Evolutionary conservation across 345 rosid genomes (phyloP), one percentile per base, ranked within the genome.

Genomic region (Acer yangbiense): DNA sequence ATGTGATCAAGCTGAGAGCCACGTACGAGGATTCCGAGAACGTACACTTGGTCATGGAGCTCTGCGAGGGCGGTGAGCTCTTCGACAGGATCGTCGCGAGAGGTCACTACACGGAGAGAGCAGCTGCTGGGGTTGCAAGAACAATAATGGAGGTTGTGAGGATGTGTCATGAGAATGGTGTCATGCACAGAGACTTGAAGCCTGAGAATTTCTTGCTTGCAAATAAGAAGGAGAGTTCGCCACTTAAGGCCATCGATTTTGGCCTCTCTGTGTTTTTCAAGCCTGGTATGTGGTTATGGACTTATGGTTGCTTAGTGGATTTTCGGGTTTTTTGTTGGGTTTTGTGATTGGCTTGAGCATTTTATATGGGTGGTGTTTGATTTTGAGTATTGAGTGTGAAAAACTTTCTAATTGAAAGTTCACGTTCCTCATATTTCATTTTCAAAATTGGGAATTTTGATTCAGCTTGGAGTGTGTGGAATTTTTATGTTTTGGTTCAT

Each of bases 121-220:
- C 99, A 0, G 98, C 99, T 29, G 98, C 99, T 1, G 83, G 81
- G 48, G 86, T 93, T 7, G 93, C 88, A 5, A 90, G 95, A 79
- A 95, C 97, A 48, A 82, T 93, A 2, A 97, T 90, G 6, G 98
- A 95, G 80, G 99, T 95, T 2, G 99, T 95, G 69, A 87, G 80
- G 90, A 91, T 91, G 98, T 95, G 99, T 79, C 99, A 95, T 58
- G 84, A 83, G 54, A 93, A 92, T 74, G 99, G 99, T 1, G 99
- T 95, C 18, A 89, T 95, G 88, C 99, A 93, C 79, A 84, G 99
- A 48, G 99, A 95, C 78, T 78, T 95, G 89, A 95, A 95, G 85
- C 99, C 99, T 1, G 99, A 95, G 88, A 95, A 95, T 74, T 95
- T 95, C 79, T 79, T 95, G 82, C 92, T 93, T 71, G 94, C 98